A percentile compares a stretch with the other conserved stretches of the same genome.
Conservation (phyloP, 2,329 filamentous ascomycete genomes). For the Ophiostoma montium region DNA sequence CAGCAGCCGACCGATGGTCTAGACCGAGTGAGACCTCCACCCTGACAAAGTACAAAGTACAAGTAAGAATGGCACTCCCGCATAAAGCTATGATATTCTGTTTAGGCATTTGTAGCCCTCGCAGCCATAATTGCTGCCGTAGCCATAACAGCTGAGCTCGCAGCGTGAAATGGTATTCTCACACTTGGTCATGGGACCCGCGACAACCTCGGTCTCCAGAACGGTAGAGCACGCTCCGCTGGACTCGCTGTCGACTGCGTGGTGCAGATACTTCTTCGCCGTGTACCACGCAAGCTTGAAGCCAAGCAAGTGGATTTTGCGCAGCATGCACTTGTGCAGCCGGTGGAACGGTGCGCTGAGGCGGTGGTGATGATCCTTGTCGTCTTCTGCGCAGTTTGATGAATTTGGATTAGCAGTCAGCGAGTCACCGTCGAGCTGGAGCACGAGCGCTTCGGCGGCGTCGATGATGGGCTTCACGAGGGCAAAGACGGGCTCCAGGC, state of each 20-base stretch:
- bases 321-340: neutral
- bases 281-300: neutral
- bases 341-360: neutral
- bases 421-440: conserved; percentile 2
- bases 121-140: neutral
- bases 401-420: neutral
- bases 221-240: neutral
- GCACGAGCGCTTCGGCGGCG: conserved; percentile 4
- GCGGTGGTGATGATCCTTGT: neutral
- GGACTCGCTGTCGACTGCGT: neutral
- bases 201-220: neutral
- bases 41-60: too few species aligned
- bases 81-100: neutral
- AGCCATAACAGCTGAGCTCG: neutral
- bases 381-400: neutral
- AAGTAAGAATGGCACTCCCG: too few species aligned
- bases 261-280: neutral
- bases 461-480: conserved; percentile 1
- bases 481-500: neutral
- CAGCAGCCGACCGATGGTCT: neutral
- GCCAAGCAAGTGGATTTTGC: neutral
- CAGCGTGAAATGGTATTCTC: neutral
- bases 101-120: neutral
- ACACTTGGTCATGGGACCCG: neutral
- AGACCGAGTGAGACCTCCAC: too few species aligned